phyloP scores from a whole-genome alignment of 768 basidiomycete species.

The Mrakia frigida region DNA sequence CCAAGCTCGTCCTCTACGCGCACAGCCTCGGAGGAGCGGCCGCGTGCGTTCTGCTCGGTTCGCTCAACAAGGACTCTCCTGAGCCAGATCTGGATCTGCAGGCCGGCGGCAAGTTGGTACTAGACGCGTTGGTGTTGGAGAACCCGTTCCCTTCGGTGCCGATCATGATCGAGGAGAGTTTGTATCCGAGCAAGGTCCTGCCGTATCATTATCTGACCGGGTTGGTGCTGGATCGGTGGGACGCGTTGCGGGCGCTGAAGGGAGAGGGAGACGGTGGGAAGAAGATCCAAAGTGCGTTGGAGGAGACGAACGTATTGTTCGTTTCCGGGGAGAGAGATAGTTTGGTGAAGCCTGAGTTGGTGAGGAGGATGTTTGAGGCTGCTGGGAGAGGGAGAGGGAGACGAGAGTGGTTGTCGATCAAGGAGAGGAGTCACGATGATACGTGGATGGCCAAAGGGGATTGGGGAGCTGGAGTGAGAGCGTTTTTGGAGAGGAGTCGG shows the following conservation, averaged over 20 bases:
- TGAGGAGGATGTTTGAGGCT: constrained; percentile 40
- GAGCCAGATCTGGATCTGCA: no score
- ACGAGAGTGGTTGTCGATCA: constrained; percentile 41
- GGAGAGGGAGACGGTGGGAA: constrained; percentile 34
- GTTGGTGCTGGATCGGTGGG: constrained; percentile 52
- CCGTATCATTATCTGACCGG: constrained; percentile 53
- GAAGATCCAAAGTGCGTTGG: constrained; percentile 48
- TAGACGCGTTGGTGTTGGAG: constrained; percentile 50
- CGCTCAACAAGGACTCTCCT: not conserved
- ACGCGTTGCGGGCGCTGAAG: constrained; percentile 45
- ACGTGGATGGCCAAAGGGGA: constrained; percentile 42
- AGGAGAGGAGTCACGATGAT: constrained; percentile 47
- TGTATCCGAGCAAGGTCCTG: constrained; percentile 52
- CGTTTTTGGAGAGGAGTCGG: constrained; percentile 32
- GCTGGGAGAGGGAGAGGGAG: not conserved
- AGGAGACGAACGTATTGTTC: constrained; percentile 31
- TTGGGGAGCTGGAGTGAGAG: constrained; percentile 41
- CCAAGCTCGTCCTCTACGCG: constrained; percentile 48
- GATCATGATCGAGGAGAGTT: constrained; percentile 46
- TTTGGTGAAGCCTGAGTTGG: constrained; percentile 50
- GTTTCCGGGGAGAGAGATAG: constrained; percentile 47
- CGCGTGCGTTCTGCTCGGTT: constrained; percentile 47
- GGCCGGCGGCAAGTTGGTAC: not conserved
- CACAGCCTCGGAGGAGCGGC: constrained; percentile 53
- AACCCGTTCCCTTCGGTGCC: constrained; percentile 53